These are phyloP conservation scores for Themeda triandra DNA, from an alignment of 176 grass and related monocot genomes.

Conservation along the genomic window DNA sequence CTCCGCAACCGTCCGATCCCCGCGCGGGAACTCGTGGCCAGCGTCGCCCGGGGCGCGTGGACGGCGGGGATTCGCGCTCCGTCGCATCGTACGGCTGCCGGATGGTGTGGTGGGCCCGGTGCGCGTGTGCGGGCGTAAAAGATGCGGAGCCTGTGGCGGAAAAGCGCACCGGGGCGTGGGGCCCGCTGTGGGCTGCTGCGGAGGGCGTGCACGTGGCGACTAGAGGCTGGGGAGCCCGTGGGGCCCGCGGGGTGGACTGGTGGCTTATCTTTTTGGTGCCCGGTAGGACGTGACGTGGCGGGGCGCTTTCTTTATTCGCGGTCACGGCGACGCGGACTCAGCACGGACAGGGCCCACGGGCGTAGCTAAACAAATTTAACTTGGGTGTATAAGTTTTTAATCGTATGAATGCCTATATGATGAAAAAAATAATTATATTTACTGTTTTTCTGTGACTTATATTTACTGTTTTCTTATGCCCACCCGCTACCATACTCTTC, in stretches of 20 bases:
- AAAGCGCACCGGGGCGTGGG: conserved; percentile 56
- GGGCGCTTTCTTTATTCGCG: conserved; percentile 14
- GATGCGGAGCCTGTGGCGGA: conserved; percentile 29
- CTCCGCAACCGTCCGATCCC: conserved; percentile 1
- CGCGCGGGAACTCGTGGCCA: conserved; percentile 32
- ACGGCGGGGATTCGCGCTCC: not conserved
- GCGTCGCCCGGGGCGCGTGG: no score
- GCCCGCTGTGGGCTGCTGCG: not conserved
- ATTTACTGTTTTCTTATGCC: no score
- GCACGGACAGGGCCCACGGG: no score
- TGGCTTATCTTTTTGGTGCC: conserved; percentile 12
- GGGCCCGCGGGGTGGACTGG: not conserved
- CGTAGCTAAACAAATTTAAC: no score
- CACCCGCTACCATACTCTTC: no score
- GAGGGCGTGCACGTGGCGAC: not conserved
- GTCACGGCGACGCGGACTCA: not conserved
- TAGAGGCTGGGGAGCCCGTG: not conserved
- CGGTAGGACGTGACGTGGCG: conserved; percentile 26
- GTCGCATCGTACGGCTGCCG: not conserved
- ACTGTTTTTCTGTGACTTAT: no score
- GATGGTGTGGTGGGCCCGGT: not conserved
- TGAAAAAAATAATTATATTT: no score
- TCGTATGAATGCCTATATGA: no score
- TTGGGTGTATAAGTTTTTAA: no score
- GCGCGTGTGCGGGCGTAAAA: not conserved